Evolutionary conservation across 2,329 filamentous ascomycete species (phyloP).

Genomic region (Aspergillus latus): DNA sequence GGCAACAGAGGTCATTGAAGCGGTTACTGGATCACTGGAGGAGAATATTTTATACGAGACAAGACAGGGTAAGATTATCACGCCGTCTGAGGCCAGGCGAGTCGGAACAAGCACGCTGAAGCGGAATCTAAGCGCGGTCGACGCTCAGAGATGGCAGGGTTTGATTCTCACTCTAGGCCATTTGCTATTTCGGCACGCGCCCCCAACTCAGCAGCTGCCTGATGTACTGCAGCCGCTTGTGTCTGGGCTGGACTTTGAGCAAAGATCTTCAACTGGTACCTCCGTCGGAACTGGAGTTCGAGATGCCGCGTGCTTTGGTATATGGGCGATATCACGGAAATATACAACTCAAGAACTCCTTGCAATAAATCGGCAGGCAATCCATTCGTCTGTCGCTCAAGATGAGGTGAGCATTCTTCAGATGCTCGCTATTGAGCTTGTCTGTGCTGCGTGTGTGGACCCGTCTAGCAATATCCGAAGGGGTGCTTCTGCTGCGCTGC

Average conservation of each 20-base stretch:
- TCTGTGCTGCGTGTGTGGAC: slow-evolving; percentile 80
- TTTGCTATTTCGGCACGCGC: slow-evolving; percentile 78
- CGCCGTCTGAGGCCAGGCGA: slow-evolving; percentile 33
- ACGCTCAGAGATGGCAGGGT: slow-evolving; percentile 87
- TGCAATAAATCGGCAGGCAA: slow-evolving; percentile 50
- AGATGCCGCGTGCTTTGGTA: slow-evolving; percentile 92
- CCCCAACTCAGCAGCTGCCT: slow-evolving; percentile 67
- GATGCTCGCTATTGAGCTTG: slow-evolving; percentile 74
- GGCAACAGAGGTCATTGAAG: slow-evolving; percentile 83
- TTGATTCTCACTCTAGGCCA: slow-evolving; percentile 84
- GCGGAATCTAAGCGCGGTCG: slow-evolving; percentile 69
- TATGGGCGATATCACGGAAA: slow-evolving; percentile 87
- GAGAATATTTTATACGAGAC: slow-evolving; percentile 62
- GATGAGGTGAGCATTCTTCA: slow-evolving; percentile 60
- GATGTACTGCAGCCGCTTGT: slow-evolving; percentile 75
- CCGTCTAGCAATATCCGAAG: slow-evolving; percentile 90
- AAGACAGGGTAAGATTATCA: slow-evolving; percentile 41
- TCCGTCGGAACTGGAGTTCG: slow-evolving; percentile 87
- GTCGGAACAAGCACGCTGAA: slow-evolving; percentile 42
- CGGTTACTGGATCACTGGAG: slow-evolving; percentile 68
- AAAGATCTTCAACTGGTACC: slow-evolving; percentile 78
- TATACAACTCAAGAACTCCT: slow-evolving; percentile 79
- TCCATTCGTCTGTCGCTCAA: slow-evolving; percentile 31
- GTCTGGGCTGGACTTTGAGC: slow-evolving; percentile 82
- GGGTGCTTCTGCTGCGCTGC: slow-evolving; percentile 87